Percentiles rank a stretch among this genome's conserved stretches.
phyloP scores from a whole-genome alignment of 164 flowering plant species.

The Saururus chinensis region DNA sequence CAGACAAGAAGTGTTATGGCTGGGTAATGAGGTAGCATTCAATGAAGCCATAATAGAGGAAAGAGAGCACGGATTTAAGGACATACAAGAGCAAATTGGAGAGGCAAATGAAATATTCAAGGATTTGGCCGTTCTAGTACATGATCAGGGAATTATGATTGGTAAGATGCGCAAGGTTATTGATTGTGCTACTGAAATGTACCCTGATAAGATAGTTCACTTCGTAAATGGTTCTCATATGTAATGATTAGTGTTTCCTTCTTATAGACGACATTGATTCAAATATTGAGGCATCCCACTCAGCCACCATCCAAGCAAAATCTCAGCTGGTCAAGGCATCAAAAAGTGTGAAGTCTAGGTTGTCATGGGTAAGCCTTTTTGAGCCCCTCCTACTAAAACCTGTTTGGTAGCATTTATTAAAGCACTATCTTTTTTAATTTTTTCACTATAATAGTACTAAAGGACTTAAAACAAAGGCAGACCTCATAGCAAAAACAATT shows the following conservation, averaged over 20 bases:
- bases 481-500: too few species aligned
- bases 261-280: slow-evolving; percentile 57
- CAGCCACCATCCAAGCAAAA: slow-evolving; percentile 45
- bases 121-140: slow-evolving; percentile 71
- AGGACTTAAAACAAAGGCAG: too few species aligned
- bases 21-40: slow-evolving; percentile 59
- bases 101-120: slow-evolving; percentile 59
- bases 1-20: slow-evolving; percentile 51
- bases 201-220: neutral
- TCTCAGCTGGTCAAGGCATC: slow-evolving; percentile 51
- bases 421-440: too few species aligned
- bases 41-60: slow-evolving; percentile 75
- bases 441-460: too few species aligned
- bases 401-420: too few species aligned
- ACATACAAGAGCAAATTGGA: slow-evolving; percentile 52
- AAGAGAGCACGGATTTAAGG: slow-evolving; percentile 61
- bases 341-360: slow-evolving; percentile 46
- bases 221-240: neutral
- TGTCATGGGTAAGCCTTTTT: slow-evolving; percentile 43
- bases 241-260: neutral
- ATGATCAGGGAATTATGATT: slow-evolving; percentile 56
- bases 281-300: slow-evolving; percentile 44
- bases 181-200: neutral
- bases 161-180: slow-evolving; percentile 28
- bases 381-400: too few species aligned